Conservation (phyloP, 1,284 basidiomycete species). For the Boletus hoseneyae region DNA sequence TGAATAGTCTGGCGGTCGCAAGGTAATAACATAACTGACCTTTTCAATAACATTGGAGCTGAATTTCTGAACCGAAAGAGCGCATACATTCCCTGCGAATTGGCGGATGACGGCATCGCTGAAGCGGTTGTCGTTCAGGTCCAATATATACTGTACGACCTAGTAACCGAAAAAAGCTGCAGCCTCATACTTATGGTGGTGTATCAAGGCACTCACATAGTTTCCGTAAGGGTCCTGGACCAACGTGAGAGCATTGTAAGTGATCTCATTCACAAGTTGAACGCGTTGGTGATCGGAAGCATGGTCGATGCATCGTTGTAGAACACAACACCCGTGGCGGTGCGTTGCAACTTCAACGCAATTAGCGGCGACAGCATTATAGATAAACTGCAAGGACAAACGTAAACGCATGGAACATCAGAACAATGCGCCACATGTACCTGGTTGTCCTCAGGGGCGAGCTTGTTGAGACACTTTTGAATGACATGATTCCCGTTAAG, state of each 20-base stretch:
- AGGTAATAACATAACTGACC: conserved; percentile 38
- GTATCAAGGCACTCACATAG: conserved; percentile 59
- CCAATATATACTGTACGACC: conserved; percentile 97
- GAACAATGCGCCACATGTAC: conserved; percentile 36
- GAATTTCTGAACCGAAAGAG: conserved; percentile 98
- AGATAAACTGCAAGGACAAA: conserved; percentile 75
- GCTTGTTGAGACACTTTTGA: conserved; percentile 98
- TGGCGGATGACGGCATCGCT: conserved; percentile 97
- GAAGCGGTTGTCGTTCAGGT: conserved; percentile 97
- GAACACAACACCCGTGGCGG: conserved; percentile 97
- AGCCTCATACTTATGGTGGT: background rate
- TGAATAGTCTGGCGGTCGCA: background rate
- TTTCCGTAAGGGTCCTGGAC: conserved; percentile 99
- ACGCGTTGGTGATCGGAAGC: conserved; percentile 94
- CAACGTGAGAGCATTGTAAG: conserved; percentile 94
- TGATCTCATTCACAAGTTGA: conserved; percentile 98
- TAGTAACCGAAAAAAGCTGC: conserved; percentile 29
- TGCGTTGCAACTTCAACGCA: conserved; percentile 99
- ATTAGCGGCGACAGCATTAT: conserved; percentile 98
- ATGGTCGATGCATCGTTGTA: conserved; percentile 98
- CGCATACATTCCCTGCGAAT: conserved; percentile 97
- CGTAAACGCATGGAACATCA: conserved; percentile 3
- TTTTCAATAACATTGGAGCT: conserved; percentile 95
- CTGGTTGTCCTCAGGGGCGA: conserved; percentile 98
- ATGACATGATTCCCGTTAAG: conserved; percentile 99